Evolutionary conservation across 139 green algal genomes (phyloP), one percentile per base, ranked within the genome.

Genomic region (Chlamydomonas eustigma): DNA sequence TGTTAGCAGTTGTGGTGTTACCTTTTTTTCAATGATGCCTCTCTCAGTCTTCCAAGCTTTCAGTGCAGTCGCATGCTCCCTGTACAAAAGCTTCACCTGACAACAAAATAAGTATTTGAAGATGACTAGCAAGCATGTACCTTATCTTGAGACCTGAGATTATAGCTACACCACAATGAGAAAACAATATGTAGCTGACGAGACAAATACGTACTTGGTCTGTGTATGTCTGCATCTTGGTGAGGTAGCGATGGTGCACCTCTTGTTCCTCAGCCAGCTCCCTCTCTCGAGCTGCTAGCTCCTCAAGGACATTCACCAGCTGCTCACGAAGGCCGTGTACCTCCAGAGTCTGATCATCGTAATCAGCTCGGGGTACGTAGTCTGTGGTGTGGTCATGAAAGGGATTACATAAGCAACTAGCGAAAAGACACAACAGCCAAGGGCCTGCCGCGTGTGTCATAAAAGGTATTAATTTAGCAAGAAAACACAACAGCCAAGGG

Each of bases 51-150:
- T 84, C 82, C 82, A 87, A 0, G 51, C 37, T 2, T 32, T 71
- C 33, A 78, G 70, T 0, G 82, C 75, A 1, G 25, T 65, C 0
- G 85, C 71, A 38, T 90, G 83, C 34, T 90, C 85, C 3, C 80
- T 77, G 78, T 90, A 90, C 63, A 90, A 51, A 67, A 90, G 71
- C 78, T 84, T 86, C 44, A 85, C 44, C 44, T 58, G 44, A 12
- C n/a, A n/a, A n/a, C n/a, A n/a, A n/a, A n/a, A n/a, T n/a, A n/a
- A n/a, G n/a, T n/a, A n/a, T 30, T 28, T 71, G 64, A 2, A 28
- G 22, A 18, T 63, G 50, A 18, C 18, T 63, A 63, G 22, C 18
- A 63, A 63, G 50, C 50, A 63, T n/a, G n/a, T n/a, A n/a, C n/a
- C n/a, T n/a, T n/a, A n/a, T n/a, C n/a, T n/a, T n/a, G n/a, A n/a